These are phyloP conservation scores for Boletus fagicola DNA, from an alignment of 768 basidiomycete genomes.

Conservation along the genomic window DNA sequence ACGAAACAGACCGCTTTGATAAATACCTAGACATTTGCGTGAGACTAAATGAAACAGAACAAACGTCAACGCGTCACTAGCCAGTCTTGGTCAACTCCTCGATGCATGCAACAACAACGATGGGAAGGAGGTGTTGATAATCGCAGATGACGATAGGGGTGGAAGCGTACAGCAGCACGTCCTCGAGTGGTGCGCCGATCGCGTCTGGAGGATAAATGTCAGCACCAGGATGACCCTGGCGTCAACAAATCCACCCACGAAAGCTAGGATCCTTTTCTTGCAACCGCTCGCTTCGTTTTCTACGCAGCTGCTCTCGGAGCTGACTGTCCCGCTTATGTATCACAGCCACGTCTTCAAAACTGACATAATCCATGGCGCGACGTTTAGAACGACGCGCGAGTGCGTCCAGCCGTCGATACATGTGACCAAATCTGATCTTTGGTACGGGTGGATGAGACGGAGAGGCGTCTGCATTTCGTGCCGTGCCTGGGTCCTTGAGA, in stretches of 20 bases:
- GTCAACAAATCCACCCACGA: constrained; percentile 20
- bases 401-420: constrained; percentile 29
- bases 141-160: constrained; percentile 36
- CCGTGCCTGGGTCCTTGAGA: not conserved
- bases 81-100: constrained; percentile 50
- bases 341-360: constrained; percentile 22
- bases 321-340: constrained; percentile 20
- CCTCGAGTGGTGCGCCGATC: constrained; percentile 37
- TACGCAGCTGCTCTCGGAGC: constrained; percentile 25
- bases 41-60: not conserved
- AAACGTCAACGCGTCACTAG: not conserved
- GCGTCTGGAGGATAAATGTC: constrained; percentile 25
- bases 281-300: constrained; percentile 17
- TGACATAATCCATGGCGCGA: constrained; percentile 31
- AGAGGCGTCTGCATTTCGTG: not conserved
- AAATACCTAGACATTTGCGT: constrained; percentile 35
- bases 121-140: constrained; percentile 38
- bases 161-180: constrained; percentile 34
- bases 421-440: constrained; percentile 16
- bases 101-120: constrained; percentile 40
- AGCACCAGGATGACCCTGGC: not conserved
- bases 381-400: constrained; percentile 20
- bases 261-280: constrained; percentile 26
- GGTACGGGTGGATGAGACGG: constrained; percentile 16
- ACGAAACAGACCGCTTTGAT: constrained; percentile 43